phyloP scores from a whole-genome alignment of 2,329 filamentous ascomycete species.

The Nigrograna mackinnonii region DNA sequence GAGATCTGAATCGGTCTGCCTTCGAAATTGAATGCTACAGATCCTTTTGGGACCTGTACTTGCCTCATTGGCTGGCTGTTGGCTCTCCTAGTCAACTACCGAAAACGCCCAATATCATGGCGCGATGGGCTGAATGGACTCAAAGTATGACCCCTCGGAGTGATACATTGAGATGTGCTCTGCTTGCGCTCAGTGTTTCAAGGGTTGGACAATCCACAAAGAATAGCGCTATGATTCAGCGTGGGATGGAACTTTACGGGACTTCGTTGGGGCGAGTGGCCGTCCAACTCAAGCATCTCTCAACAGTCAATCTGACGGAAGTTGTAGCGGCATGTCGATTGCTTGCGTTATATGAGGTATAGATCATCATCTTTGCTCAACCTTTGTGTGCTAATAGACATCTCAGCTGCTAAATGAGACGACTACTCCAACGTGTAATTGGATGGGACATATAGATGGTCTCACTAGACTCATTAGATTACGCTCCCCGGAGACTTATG shows the following conservation, averaged over 20 bases:
- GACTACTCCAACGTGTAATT: slow-evolving; percentile 8
- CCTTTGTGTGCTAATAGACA: slow-evolving; percentile 1
- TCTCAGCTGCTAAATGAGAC: slow-evolving; percentile 10
- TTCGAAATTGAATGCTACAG: slow-evolving; percentile 9
- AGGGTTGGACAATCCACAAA: slow-evolving; percentile 9
- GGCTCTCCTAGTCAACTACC: not conserved
- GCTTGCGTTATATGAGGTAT: slow-evolving; percentile 17
- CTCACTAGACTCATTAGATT: slow-evolving; percentile 8
- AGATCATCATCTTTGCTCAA: not conserved
- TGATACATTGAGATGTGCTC: slow-evolving; percentile 10
- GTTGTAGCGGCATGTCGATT: slow-evolving; percentile 11
- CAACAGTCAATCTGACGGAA: slow-evolving; percentile 1
- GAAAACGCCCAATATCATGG: not conserved
- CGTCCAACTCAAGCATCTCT: not conserved
- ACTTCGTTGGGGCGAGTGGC: slow-evolving; percentile 6
- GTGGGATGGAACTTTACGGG: slow-evolving; percentile 16
- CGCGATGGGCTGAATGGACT: slow-evolving; percentile 1
- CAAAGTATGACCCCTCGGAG: slow-evolving; percentile 2
- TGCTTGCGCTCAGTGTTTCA: slow-evolving; percentile 13
- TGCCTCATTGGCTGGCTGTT: not conserved
- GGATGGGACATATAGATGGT: slow-evolving; percentile 13
- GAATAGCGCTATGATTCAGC: slow-evolving; percentile 6
- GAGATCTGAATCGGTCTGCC: slow-evolving; percentile 12
- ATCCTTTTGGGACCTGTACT: slow-evolving; percentile 10
- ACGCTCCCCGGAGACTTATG: slow-evolving; percentile 7